phyloP scores from a whole-genome alignment of 768 basidiomycete genomes.

The Holtermannia corniformis region DNA sequence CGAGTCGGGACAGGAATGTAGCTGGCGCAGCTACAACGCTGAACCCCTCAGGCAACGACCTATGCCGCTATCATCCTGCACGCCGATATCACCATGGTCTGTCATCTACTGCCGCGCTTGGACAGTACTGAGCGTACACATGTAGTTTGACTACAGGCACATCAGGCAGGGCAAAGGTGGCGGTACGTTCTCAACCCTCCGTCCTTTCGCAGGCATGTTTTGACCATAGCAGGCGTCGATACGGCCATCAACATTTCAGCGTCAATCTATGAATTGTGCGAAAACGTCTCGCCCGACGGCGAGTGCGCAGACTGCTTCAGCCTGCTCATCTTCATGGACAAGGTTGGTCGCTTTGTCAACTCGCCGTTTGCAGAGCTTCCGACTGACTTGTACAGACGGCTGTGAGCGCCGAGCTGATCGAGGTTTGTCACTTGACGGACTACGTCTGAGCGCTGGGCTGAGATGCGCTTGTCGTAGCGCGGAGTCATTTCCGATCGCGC shows the following conservation, averaged over 20 bases:
- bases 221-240: too few relatives aligned
- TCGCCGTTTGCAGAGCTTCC: not conserved
- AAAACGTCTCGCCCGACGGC: not conserved
- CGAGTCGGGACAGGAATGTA: too few relatives aligned
- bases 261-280: not conserved
- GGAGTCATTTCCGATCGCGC: not conserved
- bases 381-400: not conserved
- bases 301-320: not conserved
- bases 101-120: not conserved
- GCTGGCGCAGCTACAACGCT: too few relatives aligned
- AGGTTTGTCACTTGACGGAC: not conserved
- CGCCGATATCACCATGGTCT: not conserved
- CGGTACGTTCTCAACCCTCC: too few relatives aligned
- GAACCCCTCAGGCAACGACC: too few relatives aligned
- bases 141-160: not conserved
- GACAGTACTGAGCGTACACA: not conserved
- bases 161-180: not conserved
- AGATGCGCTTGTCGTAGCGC: not conserved
- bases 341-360: not conserved
- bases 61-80: not conserved
- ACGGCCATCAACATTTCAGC: not conserved
- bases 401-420: not conserved
- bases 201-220: too few relatives aligned
- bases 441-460: too few relatives aligned
- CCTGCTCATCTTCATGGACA: not conserved